phyloP scores from a whole-genome alignment of 1,284 basidiomycete genomes.

The Coniferiporia sulphurascens region DNA sequence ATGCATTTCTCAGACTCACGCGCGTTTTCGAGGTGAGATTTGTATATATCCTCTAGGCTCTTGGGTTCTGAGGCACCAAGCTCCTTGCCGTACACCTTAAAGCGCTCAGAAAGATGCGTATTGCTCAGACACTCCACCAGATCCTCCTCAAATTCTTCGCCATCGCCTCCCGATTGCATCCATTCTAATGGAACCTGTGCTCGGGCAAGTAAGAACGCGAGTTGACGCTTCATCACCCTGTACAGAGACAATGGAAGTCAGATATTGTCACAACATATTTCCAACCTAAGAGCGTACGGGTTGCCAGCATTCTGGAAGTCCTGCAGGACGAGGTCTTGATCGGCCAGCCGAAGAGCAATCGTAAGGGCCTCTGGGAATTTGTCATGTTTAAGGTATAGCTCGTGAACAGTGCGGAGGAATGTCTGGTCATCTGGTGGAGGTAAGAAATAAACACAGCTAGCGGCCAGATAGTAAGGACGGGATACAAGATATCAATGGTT shows the following conservation, averaged over 20 bases:
- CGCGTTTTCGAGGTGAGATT: conserved; percentile 90
- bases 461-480: conserved; percentile 18
- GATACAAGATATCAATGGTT: not conserved
- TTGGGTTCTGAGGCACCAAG: conserved; percentile 88
- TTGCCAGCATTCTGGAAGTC: conserved; percentile 89
- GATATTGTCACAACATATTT: not conserved
- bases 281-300: conserved; percentile 43
- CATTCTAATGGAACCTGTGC: conserved; percentile 91
- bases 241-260: conserved; percentile 10
- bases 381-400: conserved; percentile 84
- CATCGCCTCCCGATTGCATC: conserved; percentile 65
- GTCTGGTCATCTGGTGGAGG: conserved; percentile 90
- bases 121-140: conserved; percentile 84
- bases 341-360: conserved; percentile 83
- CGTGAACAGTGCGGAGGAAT: conserved; percentile 89
- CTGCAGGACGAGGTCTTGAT: conserved; percentile 73
- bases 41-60: conserved; percentile 96
- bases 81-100: conserved; percentile 93
- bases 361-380: conserved; percentile 92
- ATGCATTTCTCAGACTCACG: conserved; percentile 38
- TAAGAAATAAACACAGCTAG: conserved; percentile 85
- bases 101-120: conserved; percentile 76
- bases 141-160: conserved; percentile 76
- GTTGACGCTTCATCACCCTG: conserved; percentile 91
- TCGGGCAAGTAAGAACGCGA: conserved; percentile 91